Evolutionary conservation across 495 filamentous ascomycete genomes (phyloP).

Genomic region (Podospora conica): DNA sequence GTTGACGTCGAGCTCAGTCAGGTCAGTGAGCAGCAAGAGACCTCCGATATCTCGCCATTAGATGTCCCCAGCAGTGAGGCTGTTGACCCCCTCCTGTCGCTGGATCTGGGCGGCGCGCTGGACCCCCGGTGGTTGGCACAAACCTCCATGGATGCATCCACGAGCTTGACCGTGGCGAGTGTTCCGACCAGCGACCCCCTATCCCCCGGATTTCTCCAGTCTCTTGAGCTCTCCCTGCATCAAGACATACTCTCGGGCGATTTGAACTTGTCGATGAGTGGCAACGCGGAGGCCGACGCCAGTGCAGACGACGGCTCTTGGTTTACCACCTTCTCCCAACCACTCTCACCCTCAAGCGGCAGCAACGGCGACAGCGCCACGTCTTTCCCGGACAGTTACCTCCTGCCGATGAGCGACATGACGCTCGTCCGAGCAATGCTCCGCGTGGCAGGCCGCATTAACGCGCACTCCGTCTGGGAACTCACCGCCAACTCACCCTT

Average conservation of each 20-base stretch:
- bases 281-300: background rate
- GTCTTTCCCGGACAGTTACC: constrained; percentile 26
- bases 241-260: background rate
- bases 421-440: constrained; percentile 20
- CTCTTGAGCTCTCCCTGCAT: background rate
- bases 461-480: constrained; percentile 15
- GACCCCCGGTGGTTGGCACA: background rate
- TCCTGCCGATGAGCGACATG: constrained; percentile 25
- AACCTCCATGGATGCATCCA: background rate
- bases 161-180: background rate
- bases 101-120: background rate
- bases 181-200: background rate
- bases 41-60: background rate
- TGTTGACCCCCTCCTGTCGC: background rate
- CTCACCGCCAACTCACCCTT: constrained; percentile 17
- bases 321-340: background rate
- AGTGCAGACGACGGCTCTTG: background rate
- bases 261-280: background rate
- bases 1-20: background rate
- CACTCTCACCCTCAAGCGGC: background rate
- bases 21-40: background rate
- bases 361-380: background rate
- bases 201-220: background rate
- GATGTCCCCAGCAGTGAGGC: background rate
- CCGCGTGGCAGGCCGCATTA: constrained; percentile 25